Conservation (phyloP, 768 basidiomycete genomes). For the Pleurotus giganteus region DNA sequence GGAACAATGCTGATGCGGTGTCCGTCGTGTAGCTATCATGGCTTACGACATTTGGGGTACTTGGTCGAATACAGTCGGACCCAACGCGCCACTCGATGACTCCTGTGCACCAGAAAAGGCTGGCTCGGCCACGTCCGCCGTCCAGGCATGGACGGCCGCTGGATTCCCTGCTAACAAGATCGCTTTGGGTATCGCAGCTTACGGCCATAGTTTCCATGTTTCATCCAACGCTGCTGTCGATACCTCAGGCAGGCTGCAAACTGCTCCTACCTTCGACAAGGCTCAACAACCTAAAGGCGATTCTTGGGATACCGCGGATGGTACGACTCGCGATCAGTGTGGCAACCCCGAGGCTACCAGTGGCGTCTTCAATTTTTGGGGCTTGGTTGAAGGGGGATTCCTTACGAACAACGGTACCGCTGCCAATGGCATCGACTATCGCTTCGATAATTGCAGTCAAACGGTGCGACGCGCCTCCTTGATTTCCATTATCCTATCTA, state of each 20-base stretch:
- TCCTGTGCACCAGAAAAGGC: conserved; percentile 65
- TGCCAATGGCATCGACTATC: conserved; percentile 47
- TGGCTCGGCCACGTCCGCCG: conserved; percentile 76
- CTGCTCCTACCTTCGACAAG: conserved; percentile 54
- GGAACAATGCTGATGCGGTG: not conserved
- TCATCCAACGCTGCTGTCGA: conserved; percentile 40
- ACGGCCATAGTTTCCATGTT: conserved; percentile 79
- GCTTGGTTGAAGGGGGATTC: conserved; percentile 55
- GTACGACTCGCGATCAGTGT: conserved; percentile 46
- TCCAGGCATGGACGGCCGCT: conserved; percentile 70
- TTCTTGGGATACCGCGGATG: conserved; percentile 55
- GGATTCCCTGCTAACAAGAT: conserved; percentile 70
- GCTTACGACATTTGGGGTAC: conserved; percentile 71
- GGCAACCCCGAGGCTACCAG: conserved; percentile 48
- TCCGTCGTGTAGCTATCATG: conserved; percentile 45
- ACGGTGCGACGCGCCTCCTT: conserved; percentile 70
- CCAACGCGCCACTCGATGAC: conserved; percentile 88
- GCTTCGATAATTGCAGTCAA: conserved; percentile 66
- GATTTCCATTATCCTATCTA: not conserved
- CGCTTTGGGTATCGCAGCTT: conserved; percentile 79
- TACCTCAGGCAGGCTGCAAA: conserved; percentile 27
- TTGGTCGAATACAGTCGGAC: conserved; percentile 67
- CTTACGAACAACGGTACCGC: conserved; percentile 46
- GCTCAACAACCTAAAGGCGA: conserved; percentile 54
- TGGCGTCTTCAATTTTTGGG: conserved; percentile 65